Evolutionary conservation across 208 protist genomes (phyloP).

Genomic region (Acanthamoeba lenticulata): DNA sequence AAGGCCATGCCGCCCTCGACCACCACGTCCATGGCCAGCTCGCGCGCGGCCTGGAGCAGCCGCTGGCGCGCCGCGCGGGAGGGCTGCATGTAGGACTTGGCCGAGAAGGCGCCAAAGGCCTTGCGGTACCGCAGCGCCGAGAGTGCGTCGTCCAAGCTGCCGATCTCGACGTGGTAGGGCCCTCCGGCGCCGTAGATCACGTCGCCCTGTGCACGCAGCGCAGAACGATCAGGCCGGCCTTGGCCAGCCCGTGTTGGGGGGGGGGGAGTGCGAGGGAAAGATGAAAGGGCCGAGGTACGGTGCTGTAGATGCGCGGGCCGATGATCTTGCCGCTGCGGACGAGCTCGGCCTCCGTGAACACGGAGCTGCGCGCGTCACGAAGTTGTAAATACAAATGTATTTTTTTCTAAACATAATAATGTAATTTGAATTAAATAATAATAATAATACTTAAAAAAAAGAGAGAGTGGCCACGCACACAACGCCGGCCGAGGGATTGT

Average conservation of each 20-base stretch:
- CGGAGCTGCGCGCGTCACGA: background rate
- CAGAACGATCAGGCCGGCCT: no score
- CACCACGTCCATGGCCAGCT: slow-evolving; percentile 37
- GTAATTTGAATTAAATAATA: background rate
- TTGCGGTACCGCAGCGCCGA: background rate
- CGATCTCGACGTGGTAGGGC: background rate
- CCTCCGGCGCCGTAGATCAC: slow-evolving; percentile 53
- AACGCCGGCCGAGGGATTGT: slow-evolving; percentile 54
- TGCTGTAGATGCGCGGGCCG: slow-evolving; percentile 48
- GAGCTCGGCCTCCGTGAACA: slow-evolving; percentile 59
- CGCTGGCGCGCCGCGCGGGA: slow-evolving; percentile 19
- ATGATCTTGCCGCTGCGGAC: slow-evolving; percentile 54
- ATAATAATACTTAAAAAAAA: background rate
- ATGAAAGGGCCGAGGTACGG: no score
- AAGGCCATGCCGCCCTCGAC: slow-evolving; percentile 52
- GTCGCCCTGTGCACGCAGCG: slow-evolving; percentile 31
- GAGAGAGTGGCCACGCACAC: background rate
- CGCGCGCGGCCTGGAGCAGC: background rate
- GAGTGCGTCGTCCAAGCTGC: background rate
- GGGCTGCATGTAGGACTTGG: slow-evolving; percentile 66
- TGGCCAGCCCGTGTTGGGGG: no score
- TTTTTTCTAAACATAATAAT: no score
- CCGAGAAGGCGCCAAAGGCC: slow-evolving; percentile 58
- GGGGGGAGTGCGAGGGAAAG: no score
- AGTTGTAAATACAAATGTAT: no score